These are phyloP conservation scores for Ustilago crameri DNA, from an alignment of 1,284 basidiomycete species.

Conservation along the genomic window DNA sequence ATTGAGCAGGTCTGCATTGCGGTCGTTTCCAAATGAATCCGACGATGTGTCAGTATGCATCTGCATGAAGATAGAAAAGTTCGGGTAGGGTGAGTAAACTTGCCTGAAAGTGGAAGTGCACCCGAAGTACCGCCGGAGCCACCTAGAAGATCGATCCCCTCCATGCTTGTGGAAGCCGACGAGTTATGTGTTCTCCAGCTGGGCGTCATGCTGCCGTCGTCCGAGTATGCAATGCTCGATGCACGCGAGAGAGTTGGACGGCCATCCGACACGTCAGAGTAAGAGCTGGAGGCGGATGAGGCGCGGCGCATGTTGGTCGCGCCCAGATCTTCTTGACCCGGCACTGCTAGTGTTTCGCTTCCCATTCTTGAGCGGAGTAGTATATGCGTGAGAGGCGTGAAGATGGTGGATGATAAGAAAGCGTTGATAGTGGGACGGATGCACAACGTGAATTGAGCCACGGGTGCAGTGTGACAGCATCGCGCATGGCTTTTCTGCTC, in stretches of 20 bases:
- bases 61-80: background rate
- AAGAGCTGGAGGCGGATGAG: constrained; percentile 21
- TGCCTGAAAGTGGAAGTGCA: constrained; percentile 26
- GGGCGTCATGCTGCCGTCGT: constrained; percentile 19
- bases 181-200: constrained; percentile 33
- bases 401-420: constrained; percentile 3
- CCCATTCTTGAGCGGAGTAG: constrained; percentile 9
- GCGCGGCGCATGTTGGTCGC: constrained; percentile 24
- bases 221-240: constrained; percentile 36
- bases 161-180: constrained; percentile 32
- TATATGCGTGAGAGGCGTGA: background rate
- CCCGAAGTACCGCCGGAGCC: constrained; percentile 9
- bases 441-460: background rate
- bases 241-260: constrained; percentile 36
- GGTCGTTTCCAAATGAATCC: background rate
- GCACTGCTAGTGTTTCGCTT: constrained; percentile 14
- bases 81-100: background rate
- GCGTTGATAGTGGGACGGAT: background rate
- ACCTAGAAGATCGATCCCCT: constrained; percentile 44
- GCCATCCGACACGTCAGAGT: constrained; percentile 8
- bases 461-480: constrained; percentile 28
- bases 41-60: background rate
- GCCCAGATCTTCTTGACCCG: constrained; percentile 6
- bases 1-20: constrained; percentile 72
- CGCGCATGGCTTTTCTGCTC: constrained; percentile 24